phyloP scores from a whole-genome alignment of 441 rosid species.

The Pelargonium citronellum region DNA sequence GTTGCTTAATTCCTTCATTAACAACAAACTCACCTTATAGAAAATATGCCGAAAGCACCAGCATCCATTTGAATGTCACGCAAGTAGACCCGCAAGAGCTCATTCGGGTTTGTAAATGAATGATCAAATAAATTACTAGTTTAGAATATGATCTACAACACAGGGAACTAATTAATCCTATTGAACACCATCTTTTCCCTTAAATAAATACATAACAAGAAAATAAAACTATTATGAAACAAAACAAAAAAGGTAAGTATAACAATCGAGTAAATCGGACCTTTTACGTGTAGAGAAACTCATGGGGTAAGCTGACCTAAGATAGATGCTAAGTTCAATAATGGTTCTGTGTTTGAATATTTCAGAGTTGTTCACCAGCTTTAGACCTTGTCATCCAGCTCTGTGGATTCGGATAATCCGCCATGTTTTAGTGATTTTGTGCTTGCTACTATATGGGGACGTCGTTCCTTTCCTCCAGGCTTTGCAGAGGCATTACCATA shows the following conservation, averaged over 20 bases:
- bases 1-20: too few relatives aligned
- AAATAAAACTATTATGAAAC: neutral
- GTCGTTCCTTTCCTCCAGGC: slow-evolving; percentile 13
- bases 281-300: neutral
- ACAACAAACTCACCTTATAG: too few relatives aligned
- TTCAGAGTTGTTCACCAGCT: neutral
- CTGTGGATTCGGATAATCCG: slow-evolving; percentile 4
- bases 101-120: too few relatives aligned
- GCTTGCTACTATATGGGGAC: neutral
- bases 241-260: neutral
- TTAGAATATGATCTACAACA: neutral
- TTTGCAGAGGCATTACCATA: slow-evolving; percentile 17
- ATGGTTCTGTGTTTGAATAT: neutral
- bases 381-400: slow-evolving; percentile 3
- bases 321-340: neutral
- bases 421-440: slow-evolving; percentile 10
- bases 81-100: too few relatives aligned
- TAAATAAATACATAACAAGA: slow-evolving; percentile 1
- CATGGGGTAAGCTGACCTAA: neutral
- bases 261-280: neutral
- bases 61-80: too few relatives aligned
- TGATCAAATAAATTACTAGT: neutral
- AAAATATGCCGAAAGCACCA: too few relatives aligned
- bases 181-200: slow-evolving; percentile 5
- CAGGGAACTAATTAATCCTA: neutral